phyloP scores from a whole-genome alignment of 306 rosid genomes.

The Notholithocarpus densiflorus region DNA sequence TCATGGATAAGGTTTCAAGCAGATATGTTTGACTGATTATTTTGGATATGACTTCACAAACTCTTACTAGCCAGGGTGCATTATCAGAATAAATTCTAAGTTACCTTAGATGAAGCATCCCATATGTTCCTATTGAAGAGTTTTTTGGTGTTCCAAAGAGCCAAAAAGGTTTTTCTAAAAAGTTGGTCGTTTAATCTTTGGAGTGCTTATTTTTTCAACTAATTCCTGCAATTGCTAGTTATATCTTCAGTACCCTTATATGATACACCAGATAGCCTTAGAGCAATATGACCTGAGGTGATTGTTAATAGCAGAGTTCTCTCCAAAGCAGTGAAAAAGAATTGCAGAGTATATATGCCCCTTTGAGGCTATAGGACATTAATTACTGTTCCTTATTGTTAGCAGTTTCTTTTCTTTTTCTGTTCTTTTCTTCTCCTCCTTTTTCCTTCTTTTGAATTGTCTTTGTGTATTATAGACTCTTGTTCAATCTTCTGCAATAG shows the following conservation, averaged over 20 bases:
- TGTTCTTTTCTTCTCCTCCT: background rate
- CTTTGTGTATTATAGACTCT: background rate
- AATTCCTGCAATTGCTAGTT: no score
- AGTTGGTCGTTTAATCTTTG: background rate
- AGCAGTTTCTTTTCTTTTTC: background rate
- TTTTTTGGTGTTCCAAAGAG: background rate
- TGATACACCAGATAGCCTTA: background rate
- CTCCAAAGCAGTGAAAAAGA: background rate
- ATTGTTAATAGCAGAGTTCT: background rate
- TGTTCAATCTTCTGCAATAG: no score
- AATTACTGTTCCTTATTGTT: background rate
- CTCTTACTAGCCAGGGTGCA: no score
- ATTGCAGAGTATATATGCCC: background rate
- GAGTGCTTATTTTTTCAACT: no score
- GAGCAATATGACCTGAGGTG: background rate
- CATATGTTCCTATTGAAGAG: background rate
- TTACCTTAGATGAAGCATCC: background rate
- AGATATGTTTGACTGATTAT: background rate
- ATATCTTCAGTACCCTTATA: background rate
- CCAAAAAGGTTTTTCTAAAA: background rate
- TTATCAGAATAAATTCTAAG: background rate
- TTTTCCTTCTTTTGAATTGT: background rate
- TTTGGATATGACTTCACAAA: background rate
- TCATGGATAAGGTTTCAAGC: background rate
- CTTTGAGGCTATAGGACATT: background rate